A percentile compares a stretch with the other conserved stretches of the same genome.
These are phyloP conservation scores for Naumovozyma dairenensis DNA, from an alignment of 805 yeast genomes.

Conservation along the genomic window DNA sequence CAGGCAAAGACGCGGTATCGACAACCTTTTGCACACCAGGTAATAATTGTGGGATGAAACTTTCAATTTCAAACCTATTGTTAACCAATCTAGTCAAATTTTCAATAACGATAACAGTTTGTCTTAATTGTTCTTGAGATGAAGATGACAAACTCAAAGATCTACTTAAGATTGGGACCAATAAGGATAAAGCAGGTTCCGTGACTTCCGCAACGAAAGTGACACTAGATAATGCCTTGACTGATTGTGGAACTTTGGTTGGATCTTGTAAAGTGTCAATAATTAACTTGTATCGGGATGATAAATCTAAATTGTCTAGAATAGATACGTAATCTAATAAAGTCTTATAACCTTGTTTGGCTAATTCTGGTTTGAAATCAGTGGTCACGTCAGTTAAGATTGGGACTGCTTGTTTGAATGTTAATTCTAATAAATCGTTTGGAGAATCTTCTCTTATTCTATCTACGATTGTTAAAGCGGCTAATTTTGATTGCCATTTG, in stretches of 20 bases:
- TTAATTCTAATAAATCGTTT: slow-evolving; percentile 72
- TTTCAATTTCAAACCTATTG: slow-evolving; percentile 83
- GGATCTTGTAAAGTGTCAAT: slow-evolving; percentile 88
- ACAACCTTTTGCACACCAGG: slow-evolving; percentile 91
- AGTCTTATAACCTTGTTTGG: slow-evolving; percentile 69
- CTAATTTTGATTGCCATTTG: slow-evolving; percentile 86
- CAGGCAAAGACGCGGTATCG: slow-evolving; percentile 87
- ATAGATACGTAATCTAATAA: slow-evolving; percentile 65
- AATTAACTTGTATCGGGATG: slow-evolving; percentile 74
- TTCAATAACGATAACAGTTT: slow-evolving; percentile 91
- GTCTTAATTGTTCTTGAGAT: slow-evolving; percentile 93
- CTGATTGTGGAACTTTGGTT: slow-evolving; percentile 75
- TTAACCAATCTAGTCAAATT: slow-evolving; percentile 91
- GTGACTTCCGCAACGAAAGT: slow-evolving; percentile 98
- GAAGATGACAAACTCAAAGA: slow-evolving; percentile 75
- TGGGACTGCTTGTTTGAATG: slow-evolving; percentile 73
- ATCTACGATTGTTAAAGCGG: slow-evolving; percentile 66
- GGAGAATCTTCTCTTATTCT: slow-evolving; percentile 70
- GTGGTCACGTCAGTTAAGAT: slow-evolving; percentile 81
- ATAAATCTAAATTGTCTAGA: slow-evolving; percentile 85
- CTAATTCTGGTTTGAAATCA: slow-evolving; percentile 93
- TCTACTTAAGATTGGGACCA: slow-evolving; percentile 87
- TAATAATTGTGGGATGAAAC: slow-evolving; percentile 71
- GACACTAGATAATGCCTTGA: slow-evolving; percentile 80
- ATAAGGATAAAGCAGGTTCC: slow-evolving; percentile 81